Percentiles rank a stretch among this genome's conserved stretches.
These are phyloP conservation scores for Eragrostis nindensis DNA, from an alignment of 176 grass and related monocot genomes.

Conservation along the genomic window DNA sequence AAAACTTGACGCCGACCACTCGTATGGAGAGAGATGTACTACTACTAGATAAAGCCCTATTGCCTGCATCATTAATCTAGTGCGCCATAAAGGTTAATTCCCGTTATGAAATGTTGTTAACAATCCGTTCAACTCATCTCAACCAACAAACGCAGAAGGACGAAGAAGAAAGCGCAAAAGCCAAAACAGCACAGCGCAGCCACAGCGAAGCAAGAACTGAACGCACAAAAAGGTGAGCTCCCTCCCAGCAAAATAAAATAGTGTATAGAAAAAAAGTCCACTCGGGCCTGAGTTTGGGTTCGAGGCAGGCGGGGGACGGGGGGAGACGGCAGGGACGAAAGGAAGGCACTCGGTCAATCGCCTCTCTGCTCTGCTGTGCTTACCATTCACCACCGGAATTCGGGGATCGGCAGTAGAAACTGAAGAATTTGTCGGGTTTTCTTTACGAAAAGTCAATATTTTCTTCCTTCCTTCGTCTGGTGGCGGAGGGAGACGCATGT, in stretches of 20 bases:
- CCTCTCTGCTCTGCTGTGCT: neutral
- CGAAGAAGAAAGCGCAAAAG: neutral
- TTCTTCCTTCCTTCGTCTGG: neutral
- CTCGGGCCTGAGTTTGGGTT: neutral
- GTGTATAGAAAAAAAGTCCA: slow-evolving; percentile 34
- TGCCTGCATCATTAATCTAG: neutral
- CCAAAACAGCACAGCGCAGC: neutral
- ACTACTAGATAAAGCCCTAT: neutral
- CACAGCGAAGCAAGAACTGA: neutral
- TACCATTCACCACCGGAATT: neutral
- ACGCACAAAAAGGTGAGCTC: slow-evolving; percentile 9
- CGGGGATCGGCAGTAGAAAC: neutral
- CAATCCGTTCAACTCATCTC: neutral
- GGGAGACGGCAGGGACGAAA: too few relatives aligned
- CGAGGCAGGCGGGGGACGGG: neutral
- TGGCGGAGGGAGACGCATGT: slow-evolving; percentile 25
- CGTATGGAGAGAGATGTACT: neutral
- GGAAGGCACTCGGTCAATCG: neutral
- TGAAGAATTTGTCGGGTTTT: neutral
- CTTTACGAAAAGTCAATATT: neutral
- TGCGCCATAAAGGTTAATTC: neutral
- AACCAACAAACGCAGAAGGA: neutral
- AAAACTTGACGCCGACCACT: too few relatives aligned
- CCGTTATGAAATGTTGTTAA: neutral
- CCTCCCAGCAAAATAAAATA: neutral